Conservation (phyloP, 371 early-diverging fungal genomes). For the Lichtheimia hyalospora region DNA sequence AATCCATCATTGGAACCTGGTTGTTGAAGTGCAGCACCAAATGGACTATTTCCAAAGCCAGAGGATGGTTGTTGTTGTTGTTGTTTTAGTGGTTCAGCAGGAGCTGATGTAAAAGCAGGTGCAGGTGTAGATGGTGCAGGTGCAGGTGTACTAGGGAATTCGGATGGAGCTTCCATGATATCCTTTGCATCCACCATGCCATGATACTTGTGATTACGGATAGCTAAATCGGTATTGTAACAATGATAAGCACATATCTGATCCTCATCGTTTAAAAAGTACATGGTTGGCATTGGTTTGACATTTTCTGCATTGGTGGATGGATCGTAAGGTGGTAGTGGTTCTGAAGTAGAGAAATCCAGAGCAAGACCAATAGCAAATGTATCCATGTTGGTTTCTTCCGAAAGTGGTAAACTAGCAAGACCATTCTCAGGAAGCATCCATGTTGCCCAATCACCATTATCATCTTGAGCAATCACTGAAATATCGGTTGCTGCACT, state of each 20-base stretch:
- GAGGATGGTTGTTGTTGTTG: neutral
- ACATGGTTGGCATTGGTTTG: constrained; percentile 38
- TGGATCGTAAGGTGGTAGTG: constrained; percentile 38
- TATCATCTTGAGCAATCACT: constrained; percentile 37
- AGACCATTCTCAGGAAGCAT: constrained; percentile 29
- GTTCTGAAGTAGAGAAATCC: constrained; percentile 38
- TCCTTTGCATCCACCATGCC: constrained; percentile 21
- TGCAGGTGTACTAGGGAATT: neutral
- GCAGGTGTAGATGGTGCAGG: constrained; percentile 4
- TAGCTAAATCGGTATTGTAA: constrained; percentile 35
- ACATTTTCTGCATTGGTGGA: constrained; percentile 27
- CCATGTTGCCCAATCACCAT: constrained; percentile 47
- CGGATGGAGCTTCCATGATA: constrained; percentile 1
- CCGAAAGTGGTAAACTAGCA: constrained; percentile 35
- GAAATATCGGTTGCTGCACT: constrained; percentile 37
- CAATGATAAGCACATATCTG: constrained; percentile 42
- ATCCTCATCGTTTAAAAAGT: constrained; percentile 47
- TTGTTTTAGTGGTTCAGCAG: neutral
- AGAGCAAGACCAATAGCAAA: constrained; percentile 45
- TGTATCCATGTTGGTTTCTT: constrained; percentile 35
- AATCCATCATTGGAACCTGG: constrained; percentile 1
- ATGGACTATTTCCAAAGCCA: constrained; percentile 17
- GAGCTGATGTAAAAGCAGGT: neutral
- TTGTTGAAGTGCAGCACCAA: constrained; percentile 21
- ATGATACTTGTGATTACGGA: constrained; percentile 25